Evolutionary conservation across 495 filamentous ascomycete genomes (phyloP).

Genomic region (Hypoxylon perforatum): DNA sequence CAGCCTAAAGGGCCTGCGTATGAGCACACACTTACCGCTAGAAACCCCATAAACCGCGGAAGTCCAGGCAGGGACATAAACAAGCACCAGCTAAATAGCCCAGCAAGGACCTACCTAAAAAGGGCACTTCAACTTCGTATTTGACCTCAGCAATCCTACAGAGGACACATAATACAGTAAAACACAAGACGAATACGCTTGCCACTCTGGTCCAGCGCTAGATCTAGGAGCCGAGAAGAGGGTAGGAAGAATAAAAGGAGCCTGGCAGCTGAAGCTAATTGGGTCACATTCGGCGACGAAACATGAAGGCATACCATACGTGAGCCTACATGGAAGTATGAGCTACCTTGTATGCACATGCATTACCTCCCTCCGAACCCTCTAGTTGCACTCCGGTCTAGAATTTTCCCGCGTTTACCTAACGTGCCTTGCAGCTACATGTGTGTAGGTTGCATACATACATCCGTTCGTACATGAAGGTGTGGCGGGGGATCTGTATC

Average conservation of each 20-base stretch:
- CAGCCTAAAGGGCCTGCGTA: slow-evolving; percentile 8
- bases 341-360: slow-evolving; percentile 1
- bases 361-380: not conserved
- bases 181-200: not conserved
- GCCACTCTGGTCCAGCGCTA: too few species aligned
- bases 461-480: too few species aligned
- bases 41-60: not conserved
- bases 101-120: slow-evolving; percentile 37
- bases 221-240: slow-evolving; percentile 8
- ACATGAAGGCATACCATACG: slow-evolving; percentile 8
- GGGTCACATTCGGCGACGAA: slow-evolving; percentile 16
- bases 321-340: too few species aligned
- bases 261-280: slow-evolving; percentile 15
- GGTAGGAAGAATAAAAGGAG: slow-evolving; percentile 14
- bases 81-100: not conserved
- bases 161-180: slow-evolving; percentile 29
- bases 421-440: slow-evolving; percentile 11
- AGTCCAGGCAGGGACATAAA: not conserved
- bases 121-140: slow-evolving; percentile 26
- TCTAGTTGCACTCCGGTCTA: slow-evolving; percentile 13
- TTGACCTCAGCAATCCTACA: slow-evolving; percentile 13
- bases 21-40: slow-evolving; percentile 11
- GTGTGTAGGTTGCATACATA: not conserved
- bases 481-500: too few species aligned
- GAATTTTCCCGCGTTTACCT: slow-evolving; percentile 12